Evolutionary conservation across 139 green algal species (phyloP), one percentile per base, ranked within the genome.

Genomic region (Mesotaenium endlicherianum): DNA sequence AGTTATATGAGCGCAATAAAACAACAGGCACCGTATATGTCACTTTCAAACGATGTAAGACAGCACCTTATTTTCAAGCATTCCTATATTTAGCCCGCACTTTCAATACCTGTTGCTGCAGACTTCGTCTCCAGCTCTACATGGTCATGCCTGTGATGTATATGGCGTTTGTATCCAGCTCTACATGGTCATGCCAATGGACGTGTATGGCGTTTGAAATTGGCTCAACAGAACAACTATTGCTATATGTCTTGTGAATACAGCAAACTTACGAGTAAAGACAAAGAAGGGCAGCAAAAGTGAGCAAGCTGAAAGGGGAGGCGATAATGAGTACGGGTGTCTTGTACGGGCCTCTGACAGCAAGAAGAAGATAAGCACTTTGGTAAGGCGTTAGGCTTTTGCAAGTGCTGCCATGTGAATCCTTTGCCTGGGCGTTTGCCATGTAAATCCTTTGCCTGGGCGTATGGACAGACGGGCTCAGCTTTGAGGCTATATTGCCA

Each of bases 361-460:
- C 79, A 95, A 96, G 70, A 90, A 82, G 50, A 96, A 97, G 81
- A 82, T 97, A 43, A 92, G 84, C 77, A 94, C 91, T 0, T 87
- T 86, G 2, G 77, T 96, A 68, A 67, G 69, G 2, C 0, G 36
- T 26, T 17, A 72, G 6, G 38, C 64, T 53, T 75, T 11, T 75
- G 11, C 8, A 75, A n/a, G n/a, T n/a, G n/a, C n/a, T n/a, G n/a
- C n/a, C n/a, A n/a, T n/a, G 49, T 11, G 64, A 16, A 20, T 64
- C 20, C 50, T 26, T 64, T 64, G 50, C 50, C 20, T 64, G 26
- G 50, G 50, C 50, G 50, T n/a, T n/a, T n/a, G n/a, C n/a, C n/a
- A n/a, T n/a, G n/a, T n/a, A n/a, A n/a, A n/a, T n/a, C n/a, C n/a
- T n/a, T n/a, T n/a, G n/a, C n/a, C n/a, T n/a, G n/a, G n/a, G n/a